phyloP scores from a whole-genome alignment of 192 early-diverging fungal species.

The Backusella parvicylindrica region DNA sequence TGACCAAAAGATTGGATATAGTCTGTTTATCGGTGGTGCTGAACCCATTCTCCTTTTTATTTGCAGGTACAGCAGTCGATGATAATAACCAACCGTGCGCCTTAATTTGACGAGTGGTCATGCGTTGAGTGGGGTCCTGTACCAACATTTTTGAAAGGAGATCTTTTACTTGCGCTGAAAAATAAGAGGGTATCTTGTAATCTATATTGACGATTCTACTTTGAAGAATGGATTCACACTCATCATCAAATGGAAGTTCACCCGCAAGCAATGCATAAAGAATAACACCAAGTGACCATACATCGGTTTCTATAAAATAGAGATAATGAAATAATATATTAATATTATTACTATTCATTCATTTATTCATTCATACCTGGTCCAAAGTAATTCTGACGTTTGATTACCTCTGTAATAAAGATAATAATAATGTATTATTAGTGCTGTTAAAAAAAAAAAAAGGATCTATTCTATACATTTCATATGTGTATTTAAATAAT shows the following conservation, averaged over 20 bases:
- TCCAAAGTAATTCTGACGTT: constrained; percentile 73
- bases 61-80: constrained; percentile 13
- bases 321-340: background rate
- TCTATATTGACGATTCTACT: constrained; percentile 69
- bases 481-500: background rate
- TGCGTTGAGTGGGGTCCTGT: constrained; percentile 58
- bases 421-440: no score
- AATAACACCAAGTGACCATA: constrained; percentile 94
- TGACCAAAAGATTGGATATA: constrained; percentile 38
- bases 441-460: background rate
- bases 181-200: constrained; percentile 65
- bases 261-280: constrained; percentile 83
- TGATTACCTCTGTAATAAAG: constrained; percentile 59
- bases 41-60: background rate
- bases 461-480: background rate
- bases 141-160: constrained; percentile 66
- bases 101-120: constrained; percentile 59
- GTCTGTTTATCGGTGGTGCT: constrained; percentile 34
- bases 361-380: constrained; percentile 44
- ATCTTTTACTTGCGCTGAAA: constrained; percentile 46
- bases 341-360: background rate
- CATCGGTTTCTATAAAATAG: constrained; percentile 63
- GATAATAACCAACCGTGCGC: constrained; percentile 58
- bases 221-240: constrained; percentile 64
- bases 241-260: constrained; percentile 81